Evolutionary conservation across 2,329 filamentous ascomycete genomes (phyloP).

Genomic region (Colletotrichum costaricense): DNA sequence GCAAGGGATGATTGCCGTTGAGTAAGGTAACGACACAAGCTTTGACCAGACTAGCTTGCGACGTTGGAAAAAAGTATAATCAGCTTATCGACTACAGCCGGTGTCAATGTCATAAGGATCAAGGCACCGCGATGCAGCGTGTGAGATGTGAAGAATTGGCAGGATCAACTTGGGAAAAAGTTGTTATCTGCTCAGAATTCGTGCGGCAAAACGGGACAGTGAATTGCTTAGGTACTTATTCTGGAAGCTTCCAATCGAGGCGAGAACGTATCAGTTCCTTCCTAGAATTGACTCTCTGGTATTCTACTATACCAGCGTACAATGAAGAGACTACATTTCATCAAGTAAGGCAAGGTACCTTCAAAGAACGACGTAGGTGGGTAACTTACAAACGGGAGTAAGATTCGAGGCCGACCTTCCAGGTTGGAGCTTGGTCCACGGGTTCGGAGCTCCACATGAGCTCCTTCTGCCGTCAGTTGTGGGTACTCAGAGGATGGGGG

Average conservation of each 20-base stretch:
- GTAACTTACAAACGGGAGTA: background rate
- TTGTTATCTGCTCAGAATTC: background rate
- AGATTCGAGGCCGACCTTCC: background rate
- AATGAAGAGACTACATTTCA: too few species aligned
- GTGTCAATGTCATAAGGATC: background rate
- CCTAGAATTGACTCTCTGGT: background rate
- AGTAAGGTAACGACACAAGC: background rate
- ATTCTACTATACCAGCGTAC: background rate
- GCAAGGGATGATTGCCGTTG: background rate
- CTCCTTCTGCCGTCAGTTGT: slow-evolving; percentile 2
- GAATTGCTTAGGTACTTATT: background rate
- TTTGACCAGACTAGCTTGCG: background rate
- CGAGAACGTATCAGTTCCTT: too few species aligned
- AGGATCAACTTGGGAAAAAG: background rate
- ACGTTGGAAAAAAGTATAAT: background rate
- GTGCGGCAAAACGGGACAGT: background rate
- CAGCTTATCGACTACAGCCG: background rate
- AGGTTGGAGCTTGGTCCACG: slow-evolving; percentile 27
- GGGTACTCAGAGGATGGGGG: background rate
- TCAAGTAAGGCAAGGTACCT: too few species aligned
- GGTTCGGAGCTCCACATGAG: slow-evolving; percentile 27
- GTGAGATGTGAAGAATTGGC: background rate
- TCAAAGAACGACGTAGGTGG: too few species aligned
- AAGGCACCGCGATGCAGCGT: background rate
- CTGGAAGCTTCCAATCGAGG: background rate